A percentile compares a stretch with the other conserved stretches of the same genome.
These are phyloP conservation scores for Bipolaris victoriae DNA, from an alignment of 2,329 filamentous ascomycete species.

Conservation along the genomic window DNA sequence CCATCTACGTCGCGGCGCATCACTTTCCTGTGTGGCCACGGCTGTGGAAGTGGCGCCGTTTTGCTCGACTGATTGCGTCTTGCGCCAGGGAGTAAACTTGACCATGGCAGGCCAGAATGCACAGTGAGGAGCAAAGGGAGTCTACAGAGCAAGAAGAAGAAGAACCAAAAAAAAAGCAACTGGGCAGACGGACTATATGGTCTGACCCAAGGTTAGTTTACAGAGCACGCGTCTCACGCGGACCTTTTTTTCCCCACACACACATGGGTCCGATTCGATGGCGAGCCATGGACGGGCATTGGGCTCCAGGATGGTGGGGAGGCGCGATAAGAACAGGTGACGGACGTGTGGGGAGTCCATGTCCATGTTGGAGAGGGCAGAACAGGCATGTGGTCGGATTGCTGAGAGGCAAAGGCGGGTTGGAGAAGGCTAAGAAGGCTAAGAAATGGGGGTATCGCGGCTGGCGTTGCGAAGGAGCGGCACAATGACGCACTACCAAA, in stretches of 20 bases:
- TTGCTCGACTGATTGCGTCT: slow-evolving; percentile 14
- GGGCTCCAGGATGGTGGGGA: slow-evolving; percentile 19
- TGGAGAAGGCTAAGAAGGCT: not conserved
- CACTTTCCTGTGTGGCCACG: slow-evolving; percentile 13
- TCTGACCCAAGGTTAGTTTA: slow-evolving; percentile 2
- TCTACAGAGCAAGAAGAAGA: not conserved
- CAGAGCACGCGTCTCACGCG: slow-evolving; percentile 16
- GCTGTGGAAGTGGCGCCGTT: slow-evolving; percentile 7
- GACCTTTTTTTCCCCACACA: slow-evolving; percentile 8
- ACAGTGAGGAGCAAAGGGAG: no score
- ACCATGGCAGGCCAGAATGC: slow-evolving; percentile 22
- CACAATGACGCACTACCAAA: slow-evolving; percentile 14
- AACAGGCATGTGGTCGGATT: slow-evolving; percentile 8
- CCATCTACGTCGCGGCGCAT: slow-evolving; percentile 45
- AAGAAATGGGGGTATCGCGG: slow-evolving; percentile 11
- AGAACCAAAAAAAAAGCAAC: not conserved
- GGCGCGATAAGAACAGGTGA: slow-evolving; percentile 29
- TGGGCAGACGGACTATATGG: slow-evolving; percentile 1
- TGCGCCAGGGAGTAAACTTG: slow-evolving; percentile 25
- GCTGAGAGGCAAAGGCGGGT: not conserved
- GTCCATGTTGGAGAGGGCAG: slow-evolving; percentile 1
- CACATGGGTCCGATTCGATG: no score
- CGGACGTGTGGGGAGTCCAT: slow-evolving; percentile 21
- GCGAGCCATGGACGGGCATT: not conserved
- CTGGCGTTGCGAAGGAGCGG: slow-evolving; percentile 7